These are phyloP conservation scores for Annulohypoxylon stygium DNA, from an alignment of 495 filamentous ascomycete species.

Conservation along the genomic window DNA sequence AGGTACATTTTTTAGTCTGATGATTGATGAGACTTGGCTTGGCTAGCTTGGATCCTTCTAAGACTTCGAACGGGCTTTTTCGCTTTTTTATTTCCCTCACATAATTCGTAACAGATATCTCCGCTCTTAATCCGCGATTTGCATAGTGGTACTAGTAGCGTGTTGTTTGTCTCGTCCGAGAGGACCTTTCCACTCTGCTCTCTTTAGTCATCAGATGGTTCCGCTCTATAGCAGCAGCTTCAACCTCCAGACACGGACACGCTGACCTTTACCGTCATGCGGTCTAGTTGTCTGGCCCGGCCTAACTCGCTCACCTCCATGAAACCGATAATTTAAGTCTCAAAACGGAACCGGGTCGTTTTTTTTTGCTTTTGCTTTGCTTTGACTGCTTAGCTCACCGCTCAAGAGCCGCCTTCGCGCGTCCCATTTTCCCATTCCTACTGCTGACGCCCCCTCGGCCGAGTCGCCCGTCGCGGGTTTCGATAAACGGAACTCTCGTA, in stretches of 20 bases:
- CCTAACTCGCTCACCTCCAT: constrained; percentile 37
- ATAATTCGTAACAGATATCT: constrained; percentile 8
- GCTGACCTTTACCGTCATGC: constrained; percentile 21
- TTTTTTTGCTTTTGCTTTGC: neutral
- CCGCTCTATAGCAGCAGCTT: constrained; percentile 27
- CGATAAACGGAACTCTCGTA: neutral
- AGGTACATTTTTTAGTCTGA: constrained; percentile 23
- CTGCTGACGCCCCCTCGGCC: neutral
- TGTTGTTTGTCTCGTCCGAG: constrained; percentile 6
- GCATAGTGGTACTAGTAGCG: neutral
- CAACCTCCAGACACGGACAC: constrained; percentile 14
- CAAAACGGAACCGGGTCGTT: neutral
- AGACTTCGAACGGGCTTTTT: constrained; percentile 16
- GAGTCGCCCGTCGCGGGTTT: neutral
- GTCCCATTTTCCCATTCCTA: neutral
- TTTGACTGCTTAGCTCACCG: constrained; percentile 9
- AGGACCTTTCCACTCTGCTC: neutral
- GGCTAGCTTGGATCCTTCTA: constrained; percentile 33
- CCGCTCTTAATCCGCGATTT: constrained; percentile 18
- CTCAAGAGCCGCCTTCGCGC: constrained; percentile 18
- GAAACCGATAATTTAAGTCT: constrained; percentile 26
- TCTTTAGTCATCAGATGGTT: constrained; percentile 39
- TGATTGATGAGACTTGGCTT: constrained; percentile 24
- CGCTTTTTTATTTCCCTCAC: constrained; percentile 21
- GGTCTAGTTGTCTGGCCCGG: constrained; percentile 29